Evolutionary conservation across 192 early-diverging fungal species (phyloP).

Genomic region (Backusella circina): DNA sequence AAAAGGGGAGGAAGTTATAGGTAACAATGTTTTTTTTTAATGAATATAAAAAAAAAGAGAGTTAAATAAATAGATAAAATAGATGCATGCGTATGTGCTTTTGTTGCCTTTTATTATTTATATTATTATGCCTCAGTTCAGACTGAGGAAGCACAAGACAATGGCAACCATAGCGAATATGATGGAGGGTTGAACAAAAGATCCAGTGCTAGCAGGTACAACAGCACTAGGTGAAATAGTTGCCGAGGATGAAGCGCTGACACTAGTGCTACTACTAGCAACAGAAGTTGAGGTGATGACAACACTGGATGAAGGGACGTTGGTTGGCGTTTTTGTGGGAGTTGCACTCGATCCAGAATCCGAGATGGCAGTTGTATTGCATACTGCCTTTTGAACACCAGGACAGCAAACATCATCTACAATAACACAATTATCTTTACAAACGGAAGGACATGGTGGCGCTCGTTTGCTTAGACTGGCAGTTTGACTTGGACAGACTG

Average conservation of each 20-base stretch:
- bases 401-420: constrained; percentile 7
- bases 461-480: background rate
- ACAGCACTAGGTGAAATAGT: background rate
- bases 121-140: background rate
- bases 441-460: background rate
- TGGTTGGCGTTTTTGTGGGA: background rate
- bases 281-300: background rate
- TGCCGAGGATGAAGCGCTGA: background rate
- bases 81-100: background rate
- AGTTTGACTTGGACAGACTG: background rate
- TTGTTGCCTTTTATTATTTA: background rate
- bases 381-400: background rate
- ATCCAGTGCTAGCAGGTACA: background rate
- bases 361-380: background rate
- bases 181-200: background rate
- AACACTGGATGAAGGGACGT: background rate
- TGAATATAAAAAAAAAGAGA: no score
- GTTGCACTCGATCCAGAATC: background rate
- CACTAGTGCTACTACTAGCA: background rate
- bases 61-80: no score
- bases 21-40: no score
- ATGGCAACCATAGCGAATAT: background rate
- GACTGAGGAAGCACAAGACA: background rate
- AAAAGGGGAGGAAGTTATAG: no score
- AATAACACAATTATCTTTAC: background rate